phyloP scores from a whole-genome alignment of 306 rosid species.

The Cucurbita argyrosperma region DNA sequence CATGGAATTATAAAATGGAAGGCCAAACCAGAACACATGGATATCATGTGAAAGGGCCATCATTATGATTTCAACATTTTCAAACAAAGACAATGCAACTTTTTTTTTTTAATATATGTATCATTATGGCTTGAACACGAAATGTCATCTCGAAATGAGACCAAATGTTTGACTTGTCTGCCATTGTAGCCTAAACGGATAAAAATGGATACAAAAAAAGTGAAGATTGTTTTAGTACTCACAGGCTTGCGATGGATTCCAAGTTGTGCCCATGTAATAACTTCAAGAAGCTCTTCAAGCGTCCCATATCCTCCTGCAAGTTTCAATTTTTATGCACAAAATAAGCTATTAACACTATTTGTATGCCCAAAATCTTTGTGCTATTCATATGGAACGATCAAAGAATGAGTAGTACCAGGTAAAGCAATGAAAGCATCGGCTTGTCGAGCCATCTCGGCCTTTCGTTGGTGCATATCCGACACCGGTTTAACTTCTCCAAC shows the following conservation, averaged over 20 bases:
- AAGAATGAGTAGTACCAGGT: constrained; percentile 38
- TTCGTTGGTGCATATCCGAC: constrained; percentile 93
- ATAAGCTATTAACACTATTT: too few relatives aligned
- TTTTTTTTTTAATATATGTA: too few relatives aligned
- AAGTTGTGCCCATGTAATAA: constrained; percentile 99
- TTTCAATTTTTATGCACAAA: background rate
- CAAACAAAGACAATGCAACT: background rate
- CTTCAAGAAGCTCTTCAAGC: constrained; percentile 92
- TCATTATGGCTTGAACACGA: background rate
- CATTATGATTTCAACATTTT: background rate
- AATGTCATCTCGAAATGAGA: background rate
- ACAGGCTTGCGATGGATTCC: constrained; percentile 97
- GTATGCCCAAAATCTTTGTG: too few relatives aligned
- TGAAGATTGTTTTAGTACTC: constrained; percentile 6
- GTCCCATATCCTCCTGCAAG: constrained; percentile 88
- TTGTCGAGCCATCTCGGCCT: constrained; percentile 98
- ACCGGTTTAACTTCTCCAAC: constrained; percentile 92
- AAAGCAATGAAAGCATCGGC: constrained; percentile 98
- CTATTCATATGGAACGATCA: too few relatives aligned
- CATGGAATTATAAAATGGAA: background rate
- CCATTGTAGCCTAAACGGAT: background rate
- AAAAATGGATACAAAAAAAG: background rate
- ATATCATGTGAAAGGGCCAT: background rate
- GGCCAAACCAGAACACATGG: constrained; percentile 3
- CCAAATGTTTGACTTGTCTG: background rate